Conservation (phyloP, 805 yeast species). For the Metschnikowia continentalis region DNA sequence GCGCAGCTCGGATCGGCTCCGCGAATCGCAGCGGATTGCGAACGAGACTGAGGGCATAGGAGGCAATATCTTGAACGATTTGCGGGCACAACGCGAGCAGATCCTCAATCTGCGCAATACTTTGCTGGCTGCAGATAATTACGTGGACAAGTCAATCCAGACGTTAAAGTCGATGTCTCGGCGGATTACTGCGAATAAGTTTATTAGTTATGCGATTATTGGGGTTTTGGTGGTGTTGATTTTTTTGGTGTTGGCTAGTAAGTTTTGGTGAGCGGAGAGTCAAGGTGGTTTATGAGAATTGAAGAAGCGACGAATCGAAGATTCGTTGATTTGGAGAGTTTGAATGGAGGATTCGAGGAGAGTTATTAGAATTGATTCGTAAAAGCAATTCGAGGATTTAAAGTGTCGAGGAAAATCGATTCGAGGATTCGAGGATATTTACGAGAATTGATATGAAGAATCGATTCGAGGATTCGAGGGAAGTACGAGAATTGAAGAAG, state of each 20-base stretch:
- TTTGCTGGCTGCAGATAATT: conserved; percentile 82
- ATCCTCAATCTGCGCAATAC: conserved; percentile 81
- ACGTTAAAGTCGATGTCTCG: conserved; percentile 91
- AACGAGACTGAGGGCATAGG: conserved; percentile 91
- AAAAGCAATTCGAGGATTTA: too few species aligned
- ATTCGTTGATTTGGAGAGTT: too few species aligned
- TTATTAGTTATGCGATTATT: conserved; percentile 87
- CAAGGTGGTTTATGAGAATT: too few species aligned
- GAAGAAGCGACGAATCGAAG: neutral
- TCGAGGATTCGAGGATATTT: too few species aligned
- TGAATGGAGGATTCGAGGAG: too few species aligned
- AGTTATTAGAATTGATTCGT: too few species aligned
- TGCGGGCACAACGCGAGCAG: conserved; percentile 92
- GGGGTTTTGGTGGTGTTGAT: conserved; percentile 81
- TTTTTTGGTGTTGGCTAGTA: conserved; percentile 76
- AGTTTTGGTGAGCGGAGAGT: conserved; percentile 63
- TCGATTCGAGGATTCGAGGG: too few species aligned
- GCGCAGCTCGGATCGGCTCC: conserved; percentile 73
- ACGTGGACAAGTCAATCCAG: conserved; percentile 83
- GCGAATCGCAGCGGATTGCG: conserved; percentile 87
- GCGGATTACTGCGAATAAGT: conserved; percentile 84
- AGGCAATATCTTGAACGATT: conserved; percentile 80
- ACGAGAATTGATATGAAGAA: too few species aligned
- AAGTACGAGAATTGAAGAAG: too few species aligned
- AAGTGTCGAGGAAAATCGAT: too few species aligned